Base-by-base conservation (phyloP, 768 basidiomycete species). In the Clitopilus hobsonii region DNA sequence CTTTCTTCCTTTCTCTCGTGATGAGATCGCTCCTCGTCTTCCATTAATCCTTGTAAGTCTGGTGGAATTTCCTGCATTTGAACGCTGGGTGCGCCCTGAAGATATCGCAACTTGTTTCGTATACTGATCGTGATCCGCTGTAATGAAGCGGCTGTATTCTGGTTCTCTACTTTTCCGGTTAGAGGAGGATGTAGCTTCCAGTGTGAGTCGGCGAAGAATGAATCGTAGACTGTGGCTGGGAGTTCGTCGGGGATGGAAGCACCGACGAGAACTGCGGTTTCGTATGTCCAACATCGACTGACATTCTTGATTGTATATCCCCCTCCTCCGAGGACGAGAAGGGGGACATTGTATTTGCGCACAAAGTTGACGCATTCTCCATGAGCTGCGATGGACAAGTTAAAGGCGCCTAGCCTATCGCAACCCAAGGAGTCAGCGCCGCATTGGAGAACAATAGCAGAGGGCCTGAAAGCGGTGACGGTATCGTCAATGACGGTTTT, bases 331-430 rank as follows among this genome's bases (percentile, higher is more conserved):
- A 99, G 69, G 27, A 98, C 89, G 16, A 99, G 78, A 13, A 98
- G 74, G 1, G 96, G 96, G 2, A 98, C 83, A 63, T 87, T 85
- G 73, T 91, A 98, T 60, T 88, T 88, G 58, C 95, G 87, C 51
- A 99, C 94, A 68, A 95, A 98, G 66, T 95, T 88, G 26, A 99
- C 94, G 67, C 96, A 99, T 72, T 98, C 96, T 18, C 97, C 96
- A 63, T 99, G 96, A 0, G 95, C 96, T 23, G 93, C 91, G 60
- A 98, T 98, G 11, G 91, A 94, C 5, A 99, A 79, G 66, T 99
- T 98, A 83, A 98, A 99, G 0, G 94, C 94, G 18, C 96, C 96
- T 1, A 99, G 77, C 29, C 97, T 78, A 67, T 98, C 97, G 61
- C 91, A 93, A 1, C 95, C 96, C 5, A 98, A 78, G 5, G 93